Conservation (phyloP, 352 stramenopile species). For the Peronosclerospora sorghi region DNA sequence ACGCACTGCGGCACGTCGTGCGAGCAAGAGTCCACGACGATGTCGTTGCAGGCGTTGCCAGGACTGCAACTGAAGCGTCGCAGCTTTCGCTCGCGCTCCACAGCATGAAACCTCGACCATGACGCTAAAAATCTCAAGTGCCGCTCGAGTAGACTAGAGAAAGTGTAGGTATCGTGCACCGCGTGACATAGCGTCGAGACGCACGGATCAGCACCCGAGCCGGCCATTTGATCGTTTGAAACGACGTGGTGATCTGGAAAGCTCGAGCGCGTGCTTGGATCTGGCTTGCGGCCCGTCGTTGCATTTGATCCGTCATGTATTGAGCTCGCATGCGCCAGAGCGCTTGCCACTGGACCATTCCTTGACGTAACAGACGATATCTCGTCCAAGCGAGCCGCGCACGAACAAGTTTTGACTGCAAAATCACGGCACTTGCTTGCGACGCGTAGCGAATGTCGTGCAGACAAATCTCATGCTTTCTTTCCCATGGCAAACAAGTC, state of each 20-base stretch:
- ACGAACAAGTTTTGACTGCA: slow-evolving; percentile 47
- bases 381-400: slow-evolving; percentile 22
- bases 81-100: slow-evolving; percentile 47
- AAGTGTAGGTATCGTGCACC: slow-evolving; percentile 27
- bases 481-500: slow-evolving; percentile 54
- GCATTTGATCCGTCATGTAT: slow-evolving; percentile 29
- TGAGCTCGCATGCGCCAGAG: slow-evolving; percentile 36
- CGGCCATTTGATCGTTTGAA: slow-evolving; percentile 19
- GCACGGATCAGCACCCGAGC: slow-evolving; percentile 26
- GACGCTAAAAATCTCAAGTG: slow-evolving; percentile 29
- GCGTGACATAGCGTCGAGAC: slow-evolving; percentile 32
- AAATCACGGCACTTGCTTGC: slow-evolving; percentile 33
- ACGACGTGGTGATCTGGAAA: slow-evolving; percentile 19
- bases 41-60: slow-evolving; percentile 45
- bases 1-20: slow-evolving; percentile 18
- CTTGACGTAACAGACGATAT: slow-evolving; percentile 30
- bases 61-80: slow-evolving; percentile 31
- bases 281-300: slow-evolving; percentile 8
- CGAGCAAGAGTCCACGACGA: slow-evolving; percentile 19
- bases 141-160: slow-evolving; percentile 25
- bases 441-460: slow-evolving; percentile 34
- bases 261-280: slow-evolving; percentile 31
- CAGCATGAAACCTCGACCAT: slow-evolving; percentile 44
- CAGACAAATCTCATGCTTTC: slow-evolving; percentile 66
- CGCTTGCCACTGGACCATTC: slow-evolving; percentile 32